phyloP scores from a whole-genome alignment of 495 filamentous ascomycete genomes.

The Collariella sp. region DNA sequence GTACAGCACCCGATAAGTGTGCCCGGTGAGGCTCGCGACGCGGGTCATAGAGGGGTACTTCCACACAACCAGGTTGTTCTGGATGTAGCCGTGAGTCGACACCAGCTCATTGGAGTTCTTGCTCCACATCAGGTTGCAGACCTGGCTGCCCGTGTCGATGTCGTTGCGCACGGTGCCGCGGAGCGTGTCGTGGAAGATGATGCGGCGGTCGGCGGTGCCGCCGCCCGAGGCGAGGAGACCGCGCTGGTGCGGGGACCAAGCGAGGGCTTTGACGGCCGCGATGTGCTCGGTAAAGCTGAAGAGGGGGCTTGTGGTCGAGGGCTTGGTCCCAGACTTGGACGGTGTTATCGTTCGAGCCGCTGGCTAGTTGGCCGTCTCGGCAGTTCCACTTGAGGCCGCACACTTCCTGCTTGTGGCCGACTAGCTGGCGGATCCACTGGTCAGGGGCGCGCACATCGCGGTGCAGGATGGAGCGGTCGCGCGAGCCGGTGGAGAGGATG shows the following conservation, averaged over 20 bases:
- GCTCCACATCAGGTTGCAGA: slow-evolving; percentile 93
- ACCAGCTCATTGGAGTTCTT: slow-evolving; percentile 96
- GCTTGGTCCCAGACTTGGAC: slow-evolving; percentile 97
- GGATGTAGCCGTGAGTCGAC: slow-evolving; percentile 92
- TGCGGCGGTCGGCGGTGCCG: slow-evolving; percentile 88
- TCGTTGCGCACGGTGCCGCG: slow-evolving; percentile 69
- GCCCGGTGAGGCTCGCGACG: slow-evolving; percentile 86
- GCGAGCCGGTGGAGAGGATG: slow-evolving; percentile 89
- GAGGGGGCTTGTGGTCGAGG: slow-evolving; percentile 62
- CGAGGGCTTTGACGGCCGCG: slow-evolving; percentile 93
- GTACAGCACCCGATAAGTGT: slow-evolving; percentile 93
- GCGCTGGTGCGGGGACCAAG: slow-evolving; percentile 96
- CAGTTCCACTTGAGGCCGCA: slow-evolving; percentile 97
- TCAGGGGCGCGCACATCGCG: slow-evolving; percentile 91
- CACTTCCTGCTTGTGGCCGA: slow-evolving; percentile 97
- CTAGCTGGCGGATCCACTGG: slow-evolving; percentile 73
- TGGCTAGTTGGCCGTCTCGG: slow-evolving; percentile 90
- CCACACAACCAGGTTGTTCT: slow-evolving; percentile 98
- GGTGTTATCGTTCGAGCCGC: slow-evolving; percentile 96
- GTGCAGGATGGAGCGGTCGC: slow-evolving; percentile 88
- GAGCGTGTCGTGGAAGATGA: slow-evolving; percentile 95
- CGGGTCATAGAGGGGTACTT: slow-evolving; percentile 98
- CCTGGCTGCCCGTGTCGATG: slow-evolving; percentile 91
- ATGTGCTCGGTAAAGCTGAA: slow-evolving; percentile 90
- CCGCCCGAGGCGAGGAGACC: slow-evolving; percentile 91